phyloP scores from a whole-genome alignment of 129 eudicot genomes.

The Lactuca sativa region DNA sequence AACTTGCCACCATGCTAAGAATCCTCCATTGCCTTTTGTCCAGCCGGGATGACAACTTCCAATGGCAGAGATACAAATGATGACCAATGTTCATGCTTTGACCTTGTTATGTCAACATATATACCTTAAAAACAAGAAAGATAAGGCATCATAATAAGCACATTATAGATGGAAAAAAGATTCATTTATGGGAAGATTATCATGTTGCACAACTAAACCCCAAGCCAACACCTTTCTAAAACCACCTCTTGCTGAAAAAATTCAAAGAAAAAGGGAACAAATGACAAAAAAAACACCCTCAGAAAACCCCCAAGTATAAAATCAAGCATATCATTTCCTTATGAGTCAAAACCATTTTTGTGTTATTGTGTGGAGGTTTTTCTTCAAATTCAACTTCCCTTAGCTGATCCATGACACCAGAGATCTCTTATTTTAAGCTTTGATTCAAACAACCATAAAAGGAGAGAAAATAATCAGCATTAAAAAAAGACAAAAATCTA shows the following conservation, averaged over 20 bases:
- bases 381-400: slow-evolving; percentile 82
- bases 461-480: background rate
- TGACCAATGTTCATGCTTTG: no score
- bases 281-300: background rate
- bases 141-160: no score
- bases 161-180: no score
- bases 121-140: no score
- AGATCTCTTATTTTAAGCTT: slow-evolving; percentile 60
- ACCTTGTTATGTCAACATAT: no score
- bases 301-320: background rate
- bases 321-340: slow-evolving; percentile 74
- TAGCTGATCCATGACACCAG: slow-evolving; percentile 60
- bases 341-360: slow-evolving; percentile 86
- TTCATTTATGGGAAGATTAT: no score
- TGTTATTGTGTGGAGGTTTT: slow-evolving; percentile 76
- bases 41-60: no score
- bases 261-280: background rate
- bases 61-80: no score
- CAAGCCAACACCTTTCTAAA: no score
- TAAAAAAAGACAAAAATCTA: background rate
- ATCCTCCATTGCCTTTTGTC: no score
- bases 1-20: no score
- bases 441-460: slow-evolving; percentile 35
- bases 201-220: no score
- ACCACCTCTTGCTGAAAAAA: slow-evolving; percentile 71